Conservation (phyloP, 2,329 filamentous ascomycete genomes). For the Biscogniauxia mediterranea region DNA sequence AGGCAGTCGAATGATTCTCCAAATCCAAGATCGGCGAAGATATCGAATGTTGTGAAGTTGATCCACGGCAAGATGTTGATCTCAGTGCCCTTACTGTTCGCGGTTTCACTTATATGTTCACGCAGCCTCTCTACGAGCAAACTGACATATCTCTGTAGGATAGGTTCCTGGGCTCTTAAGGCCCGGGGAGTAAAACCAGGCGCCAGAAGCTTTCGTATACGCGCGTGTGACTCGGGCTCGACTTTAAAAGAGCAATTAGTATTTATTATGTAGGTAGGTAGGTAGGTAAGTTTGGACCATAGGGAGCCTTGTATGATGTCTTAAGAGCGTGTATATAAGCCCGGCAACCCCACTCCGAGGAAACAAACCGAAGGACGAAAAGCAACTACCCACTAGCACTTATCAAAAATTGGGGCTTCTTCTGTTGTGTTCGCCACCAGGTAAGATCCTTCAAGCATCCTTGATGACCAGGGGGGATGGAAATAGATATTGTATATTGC, state of each 20-base stretch:
- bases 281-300: too few species aligned
- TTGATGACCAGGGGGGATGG: constrained; percentile 16
- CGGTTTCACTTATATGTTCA: constrained; percentile 6
- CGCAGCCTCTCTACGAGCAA: constrained; percentile 23
- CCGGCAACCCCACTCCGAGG: too few species aligned
- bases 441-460: constrained; percentile 28
- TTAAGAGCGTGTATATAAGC: too few species aligned
- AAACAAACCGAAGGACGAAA: too few species aligned
- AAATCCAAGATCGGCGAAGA: constrained; percentile 36
- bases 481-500: constrained; percentile 17
- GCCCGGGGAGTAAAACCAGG: constrained; percentile 27
- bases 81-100: background rate
- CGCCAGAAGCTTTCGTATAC: constrained; percentile 23
- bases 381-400: constrained; percentile 17
- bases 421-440: constrained; percentile 29
- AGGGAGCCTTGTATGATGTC: too few species aligned
- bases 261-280: too few species aligned
- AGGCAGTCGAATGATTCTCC: constrained; percentile 33
- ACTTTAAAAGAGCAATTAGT: constrained; percentile 2
- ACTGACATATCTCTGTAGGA: constrained; percentile 28
- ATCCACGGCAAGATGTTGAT: constrained; percentile 24
- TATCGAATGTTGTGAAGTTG: constrained; percentile 38
- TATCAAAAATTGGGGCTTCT: constrained; percentile 20
- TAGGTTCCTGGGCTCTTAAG: constrained; percentile 29
- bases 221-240: constrained; percentile 22